Conservation (phyloP, 148 eudicot genomes). For the Rhododendron ferrugineum region DNA sequence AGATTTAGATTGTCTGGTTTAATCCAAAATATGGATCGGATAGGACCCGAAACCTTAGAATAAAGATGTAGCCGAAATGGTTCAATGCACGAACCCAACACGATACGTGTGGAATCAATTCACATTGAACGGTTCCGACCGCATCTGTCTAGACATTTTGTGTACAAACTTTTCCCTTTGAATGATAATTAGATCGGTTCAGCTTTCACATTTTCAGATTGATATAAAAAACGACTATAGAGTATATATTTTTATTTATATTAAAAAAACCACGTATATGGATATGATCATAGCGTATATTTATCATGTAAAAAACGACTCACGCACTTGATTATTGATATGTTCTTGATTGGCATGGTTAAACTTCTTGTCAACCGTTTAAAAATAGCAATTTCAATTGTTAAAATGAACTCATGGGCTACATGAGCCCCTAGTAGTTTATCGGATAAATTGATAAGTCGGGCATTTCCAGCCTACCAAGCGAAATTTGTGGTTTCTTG, state of each 20-base stretch:
- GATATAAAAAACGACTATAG: no score
- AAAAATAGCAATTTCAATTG: no score
- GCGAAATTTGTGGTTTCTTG: no score
- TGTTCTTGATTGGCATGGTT: neutral
- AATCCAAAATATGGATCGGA: no score
- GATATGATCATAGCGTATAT: neutral
- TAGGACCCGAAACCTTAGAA: neutral
- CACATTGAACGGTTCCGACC: neutral
- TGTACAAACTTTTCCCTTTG: neutral
- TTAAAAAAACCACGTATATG: neutral
- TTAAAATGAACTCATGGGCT: no score
- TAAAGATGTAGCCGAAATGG: neutral
- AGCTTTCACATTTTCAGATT: neutral
- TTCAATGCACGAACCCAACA: neutral
- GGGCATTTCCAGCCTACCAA: no score
- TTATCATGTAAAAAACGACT: neutral
- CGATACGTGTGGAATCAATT: neutral
- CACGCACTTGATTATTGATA: neutral
- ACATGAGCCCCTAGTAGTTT: no score
- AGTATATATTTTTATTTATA: no score
- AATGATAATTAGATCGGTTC: neutral
- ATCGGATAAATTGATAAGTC: no score
- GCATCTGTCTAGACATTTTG: neutral
- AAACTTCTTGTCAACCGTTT: neutral
- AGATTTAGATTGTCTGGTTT: no score